These are phyloP conservation scores for Pseudopithomyces maydicus DNA, from an alignment of 2,329 filamentous ascomycete genomes.

Conservation along the genomic window DNA sequence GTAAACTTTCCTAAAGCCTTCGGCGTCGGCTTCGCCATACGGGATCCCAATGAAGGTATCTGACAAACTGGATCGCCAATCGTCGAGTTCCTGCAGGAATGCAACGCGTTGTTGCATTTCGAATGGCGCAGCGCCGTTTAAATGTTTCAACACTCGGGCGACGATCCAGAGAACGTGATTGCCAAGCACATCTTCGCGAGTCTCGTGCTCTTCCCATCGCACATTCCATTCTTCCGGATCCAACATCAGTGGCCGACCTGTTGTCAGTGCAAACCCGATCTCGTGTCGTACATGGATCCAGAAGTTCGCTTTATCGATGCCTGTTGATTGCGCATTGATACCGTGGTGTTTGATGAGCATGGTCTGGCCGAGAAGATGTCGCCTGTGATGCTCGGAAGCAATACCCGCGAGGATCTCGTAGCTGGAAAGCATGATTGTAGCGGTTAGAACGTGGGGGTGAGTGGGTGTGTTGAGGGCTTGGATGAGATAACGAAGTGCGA, in stretches of 20 bases:
- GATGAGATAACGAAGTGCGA: slow-evolving; percentile 37
- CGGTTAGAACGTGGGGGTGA: slow-evolving; percentile 36
- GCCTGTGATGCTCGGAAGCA: slow-evolving; percentile 33
- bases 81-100: slow-evolving; percentile 33
- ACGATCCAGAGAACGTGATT: slow-evolving; percentile 42
- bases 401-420: slow-evolving; percentile 38
- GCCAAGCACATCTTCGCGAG: slow-evolving; percentile 38
- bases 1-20: slow-evolving; percentile 38
- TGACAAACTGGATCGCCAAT: slow-evolving; percentile 32
- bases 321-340: slow-evolving; percentile 33
- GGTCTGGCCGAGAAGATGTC: slow-evolving; percentile 37
- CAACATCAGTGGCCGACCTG: slow-evolving; percentile 33
- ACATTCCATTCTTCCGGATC: slow-evolving; percentile 40
- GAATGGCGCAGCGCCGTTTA: slow-evolving; percentile 24
- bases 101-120: slow-evolving; percentile 23
- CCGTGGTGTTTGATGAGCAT: slow-evolving; percentile 36
- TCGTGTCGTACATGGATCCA: slow-evolving; percentile 43
- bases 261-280: slow-evolving; percentile 37
- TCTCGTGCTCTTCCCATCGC: slow-evolving; percentile 31
- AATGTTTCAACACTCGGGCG: slow-evolving; percentile 34
- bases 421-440: slow-evolving; percentile 40
- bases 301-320: slow-evolving; percentile 40
- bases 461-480: slow-evolving; percentile 28
- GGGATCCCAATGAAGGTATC: slow-evolving; percentile 38
- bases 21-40: slow-evolving; percentile 36